phyloP scores from a whole-genome alignment of 2,329 filamentous ascomycete species.

The Elsinoe necatrix region DNA sequence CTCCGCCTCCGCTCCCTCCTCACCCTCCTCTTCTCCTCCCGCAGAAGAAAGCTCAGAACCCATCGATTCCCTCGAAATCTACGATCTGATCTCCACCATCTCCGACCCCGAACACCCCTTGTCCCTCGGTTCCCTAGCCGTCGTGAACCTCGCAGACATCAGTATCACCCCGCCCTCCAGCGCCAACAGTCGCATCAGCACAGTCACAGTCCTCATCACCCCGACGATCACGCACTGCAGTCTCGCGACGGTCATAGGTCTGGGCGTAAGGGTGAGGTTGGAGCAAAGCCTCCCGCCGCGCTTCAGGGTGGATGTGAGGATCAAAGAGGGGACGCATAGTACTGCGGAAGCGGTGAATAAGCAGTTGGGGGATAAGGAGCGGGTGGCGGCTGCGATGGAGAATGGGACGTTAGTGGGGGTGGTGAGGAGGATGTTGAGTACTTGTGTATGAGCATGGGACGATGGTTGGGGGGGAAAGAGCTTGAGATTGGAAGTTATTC shows the following conservation, averaged over 20 bases:
- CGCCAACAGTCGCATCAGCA: slow-evolving; percentile 55
- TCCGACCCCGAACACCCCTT: slow-evolving; percentile 95
- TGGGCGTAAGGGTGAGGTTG: slow-evolving; percentile 83
- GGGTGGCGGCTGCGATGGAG: slow-evolving; percentile 58
- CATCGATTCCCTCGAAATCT: slow-evolving; percentile 96
- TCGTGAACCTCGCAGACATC: slow-evolving; percentile 94
- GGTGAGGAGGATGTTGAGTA: slow-evolving; percentile 63
- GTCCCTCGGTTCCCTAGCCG: slow-evolving; percentile 83
- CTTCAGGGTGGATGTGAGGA: slow-evolving; percentile 83
- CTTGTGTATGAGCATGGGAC: slow-evolving; percentile 23
- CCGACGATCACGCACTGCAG: slow-evolving; percentile 97
- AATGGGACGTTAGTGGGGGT: slow-evolving; percentile 47
- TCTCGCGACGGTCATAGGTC: slow-evolving; percentile 87
- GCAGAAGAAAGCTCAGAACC: slow-evolving; percentile 50
- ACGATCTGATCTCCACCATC: slow-evolving; percentile 89
- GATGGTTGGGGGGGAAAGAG: no score
- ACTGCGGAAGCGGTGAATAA: slow-evolving; percentile 85
- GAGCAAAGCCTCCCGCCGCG: slow-evolving; percentile 86
- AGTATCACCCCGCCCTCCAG: slow-evolving; percentile 62
- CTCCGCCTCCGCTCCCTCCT: slow-evolving; percentile 32
- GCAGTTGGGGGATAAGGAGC: slow-evolving; percentile 39
- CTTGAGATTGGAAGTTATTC: background rate
- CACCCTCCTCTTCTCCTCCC: slow-evolving; percentile 25
- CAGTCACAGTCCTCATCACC: slow-evolving; percentile 80
- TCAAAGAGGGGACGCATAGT: slow-evolving; percentile 92